A percentile compares a stretch with the other conserved stretches of the same genome.
Conservation (phyloP, 768 basidiomycete species). For the Lentinula lateritia region DNA sequence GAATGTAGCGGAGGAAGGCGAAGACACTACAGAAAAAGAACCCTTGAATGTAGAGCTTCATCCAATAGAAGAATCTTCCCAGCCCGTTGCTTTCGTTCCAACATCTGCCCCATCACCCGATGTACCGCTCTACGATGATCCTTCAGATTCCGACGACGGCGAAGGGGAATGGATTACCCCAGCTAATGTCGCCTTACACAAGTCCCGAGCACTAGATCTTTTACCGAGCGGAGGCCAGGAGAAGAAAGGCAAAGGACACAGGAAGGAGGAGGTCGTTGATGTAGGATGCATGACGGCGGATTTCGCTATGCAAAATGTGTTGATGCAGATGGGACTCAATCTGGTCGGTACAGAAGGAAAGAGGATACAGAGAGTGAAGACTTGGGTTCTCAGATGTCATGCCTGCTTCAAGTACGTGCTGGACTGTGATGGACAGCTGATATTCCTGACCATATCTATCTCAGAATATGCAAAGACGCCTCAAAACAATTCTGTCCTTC, state of each 20-base stretch:
- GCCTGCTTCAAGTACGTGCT: slow-evolving; percentile 94
- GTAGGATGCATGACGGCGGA: slow-evolving; percentile 97
- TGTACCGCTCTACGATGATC: slow-evolving; percentile 62
- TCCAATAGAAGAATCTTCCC: slow-evolving; percentile 19
- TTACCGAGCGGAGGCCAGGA: slow-evolving; percentile 49
- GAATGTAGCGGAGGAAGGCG: slow-evolving; percentile 14
- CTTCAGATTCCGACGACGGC: slow-evolving; percentile 73
- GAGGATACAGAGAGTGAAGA: slow-evolving; percentile 86
- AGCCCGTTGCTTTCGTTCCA: slow-evolving; percentile 12
- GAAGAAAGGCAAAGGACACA: slow-evolving; percentile 30
- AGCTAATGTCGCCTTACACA: slow-evolving; percentile 76
- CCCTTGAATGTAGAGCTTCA: slow-evolving; percentile 43
- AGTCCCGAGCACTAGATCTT: slow-evolving; percentile 81
- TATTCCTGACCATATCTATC: not conserved
- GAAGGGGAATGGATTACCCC: slow-evolving; percentile 98
- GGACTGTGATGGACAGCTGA: not conserved
- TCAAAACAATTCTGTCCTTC: slow-evolving; percentile 97
- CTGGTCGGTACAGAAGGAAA: slow-evolving; percentile 89
- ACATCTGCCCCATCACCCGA: slow-evolving; percentile 16
- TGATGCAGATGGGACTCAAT: slow-evolving; percentile 90
- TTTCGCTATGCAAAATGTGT: slow-evolving; percentile 98
- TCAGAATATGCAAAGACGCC: slow-evolving; percentile 90
- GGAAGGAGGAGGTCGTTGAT: slow-evolving; percentile 36
- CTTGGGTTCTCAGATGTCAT: slow-evolving; percentile 94
- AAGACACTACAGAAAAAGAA: slow-evolving; percentile 4